Conservation (phyloP, 805 yeast species). For the Saccharomyces kudriavzevii region DNA sequence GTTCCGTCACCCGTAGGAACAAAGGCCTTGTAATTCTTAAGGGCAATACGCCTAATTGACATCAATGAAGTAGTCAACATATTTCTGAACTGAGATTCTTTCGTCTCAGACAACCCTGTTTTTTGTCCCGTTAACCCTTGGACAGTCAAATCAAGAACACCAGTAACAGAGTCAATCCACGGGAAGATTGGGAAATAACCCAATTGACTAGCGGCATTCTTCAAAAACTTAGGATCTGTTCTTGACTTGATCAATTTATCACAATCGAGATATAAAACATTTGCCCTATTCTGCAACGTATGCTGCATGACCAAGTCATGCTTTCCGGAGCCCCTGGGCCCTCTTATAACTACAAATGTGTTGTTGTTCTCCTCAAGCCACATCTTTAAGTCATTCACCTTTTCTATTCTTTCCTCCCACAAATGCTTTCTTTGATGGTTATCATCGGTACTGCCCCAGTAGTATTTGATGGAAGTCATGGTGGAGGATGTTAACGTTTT, state of each 20-base stretch:
- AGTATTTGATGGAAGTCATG: constrained; percentile 30
- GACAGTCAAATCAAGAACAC: constrained; percentile 72
- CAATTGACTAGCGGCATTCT: constrained; percentile 59
- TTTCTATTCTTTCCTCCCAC: constrained; percentile 67
- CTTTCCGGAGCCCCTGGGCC: constrained; percentile 96
- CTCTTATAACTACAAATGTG: constrained; percentile 81
- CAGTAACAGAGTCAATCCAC: constrained; percentile 76
- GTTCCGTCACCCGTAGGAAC: constrained; percentile 28
- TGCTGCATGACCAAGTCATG: constrained; percentile 65
- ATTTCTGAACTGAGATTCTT: constrained; percentile 72
- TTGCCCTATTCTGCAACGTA: constrained; percentile 51
- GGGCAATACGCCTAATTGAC: constrained; percentile 62
- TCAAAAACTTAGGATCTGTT: constrained; percentile 61
- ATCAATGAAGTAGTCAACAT: constrained; percentile 65
- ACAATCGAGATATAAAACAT: constrained; percentile 70
- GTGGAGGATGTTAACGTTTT: constrained; percentile 34
- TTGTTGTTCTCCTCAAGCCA: constrained; percentile 86
- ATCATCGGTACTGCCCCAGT: constrained; percentile 29
- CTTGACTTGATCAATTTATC: constrained; percentile 65
- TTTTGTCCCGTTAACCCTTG: constrained; percentile 93
- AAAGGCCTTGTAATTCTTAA: constrained; percentile 36
- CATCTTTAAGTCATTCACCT: constrained; percentile 57
- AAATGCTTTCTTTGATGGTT: constrained; percentile 28
- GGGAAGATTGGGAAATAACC: constrained; percentile 94
- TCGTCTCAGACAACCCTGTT: constrained; percentile 77